These are phyloP conservation scores for Persicaria maculosa DNA, from an alignment of 148 eudicot species.

Conservation along the genomic window DNA sequence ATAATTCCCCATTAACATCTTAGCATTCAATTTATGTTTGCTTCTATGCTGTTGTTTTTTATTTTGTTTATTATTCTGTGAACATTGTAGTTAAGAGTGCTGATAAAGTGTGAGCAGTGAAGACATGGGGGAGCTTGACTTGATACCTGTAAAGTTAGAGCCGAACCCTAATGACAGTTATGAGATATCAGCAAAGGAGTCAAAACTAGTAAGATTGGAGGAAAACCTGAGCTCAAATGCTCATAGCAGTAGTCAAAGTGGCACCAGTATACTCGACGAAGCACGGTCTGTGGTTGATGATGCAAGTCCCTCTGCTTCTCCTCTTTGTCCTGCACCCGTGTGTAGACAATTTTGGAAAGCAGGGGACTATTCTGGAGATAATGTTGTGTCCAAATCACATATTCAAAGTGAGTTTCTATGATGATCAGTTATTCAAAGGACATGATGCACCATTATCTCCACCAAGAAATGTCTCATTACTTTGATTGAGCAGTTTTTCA, in stretches of 20 bases:
- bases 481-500: neutral
- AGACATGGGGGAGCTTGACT: conserved; percentile 24
- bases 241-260: conserved; percentile 28
- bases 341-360: conserved; percentile 98
- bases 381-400: conserved; percentile 31
- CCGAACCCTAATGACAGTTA: conserved; percentile 11
- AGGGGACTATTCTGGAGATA: conserved; percentile 52
- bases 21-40: too few relatives aligned
- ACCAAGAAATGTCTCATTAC: neutral
- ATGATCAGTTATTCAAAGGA: neutral
- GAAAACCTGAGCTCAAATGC: conserved; percentile 27
- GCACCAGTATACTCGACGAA: conserved; percentile 31
- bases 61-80: too few relatives aligned
- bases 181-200: conserved; percentile 16
- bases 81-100: neutral
- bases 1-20: too few relatives aligned
- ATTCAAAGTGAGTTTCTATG: conserved; percentile 40
- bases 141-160: conserved; percentile 40
- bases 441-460: neutral
- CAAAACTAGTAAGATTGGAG: conserved; percentile 29
- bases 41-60: too few relatives aligned
- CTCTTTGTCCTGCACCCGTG: conserved; percentile 69
- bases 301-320: conserved; percentile 41
- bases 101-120: conserved; percentile 15
- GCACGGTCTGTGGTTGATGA: conserved; percentile 36